Percentiles rank a stretch among this genome's conserved stretches.
Conservation (phyloP, 805 yeast genomes). For the Isabelozyma gotoi region DNA sequence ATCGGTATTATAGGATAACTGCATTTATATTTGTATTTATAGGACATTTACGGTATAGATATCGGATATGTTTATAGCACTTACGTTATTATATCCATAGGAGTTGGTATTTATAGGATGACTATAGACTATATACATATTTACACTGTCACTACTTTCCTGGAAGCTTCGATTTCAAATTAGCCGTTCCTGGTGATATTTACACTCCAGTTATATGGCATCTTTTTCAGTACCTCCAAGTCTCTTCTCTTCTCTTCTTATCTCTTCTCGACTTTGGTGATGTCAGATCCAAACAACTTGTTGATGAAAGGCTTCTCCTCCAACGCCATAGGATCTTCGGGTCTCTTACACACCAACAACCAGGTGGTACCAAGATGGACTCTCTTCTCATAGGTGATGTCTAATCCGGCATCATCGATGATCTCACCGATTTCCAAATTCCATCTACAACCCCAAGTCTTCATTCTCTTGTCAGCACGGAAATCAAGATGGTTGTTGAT, state of each 20-base stretch:
- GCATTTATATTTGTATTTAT: slow-evolving; percentile 13
- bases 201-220: too few relatives aligned
- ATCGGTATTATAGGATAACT: slow-evolving; percentile 12
- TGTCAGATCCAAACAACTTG: slow-evolving; percentile 40
- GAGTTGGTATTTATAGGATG: too few relatives aligned
- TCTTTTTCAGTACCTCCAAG: slow-evolving; percentile 1
- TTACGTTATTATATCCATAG: too few relatives aligned
- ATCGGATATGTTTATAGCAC: slow-evolving; percentile 5
- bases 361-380: slow-evolving; percentile 92
- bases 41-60: slow-evolving; percentile 5
- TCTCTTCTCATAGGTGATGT: slow-evolving; percentile 74
- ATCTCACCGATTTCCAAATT: slow-evolving; percentile 90
- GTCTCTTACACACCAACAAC: slow-evolving; percentile 73
- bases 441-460: slow-evolving; percentile 98
- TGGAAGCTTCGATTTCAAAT: too few relatives aligned
- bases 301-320: slow-evolving; percentile 43
- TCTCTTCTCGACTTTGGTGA: slow-evolving; percentile 22
- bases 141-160: too few relatives aligned
- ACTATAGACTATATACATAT: too few relatives aligned
- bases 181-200: slow-evolving; percentile 4
- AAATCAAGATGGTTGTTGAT: slow-evolving; percentile 80
- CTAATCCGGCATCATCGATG: slow-evolving; percentile 79
- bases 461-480: slow-evolving; percentile 78
- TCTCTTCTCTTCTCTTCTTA: too few relatives aligned
- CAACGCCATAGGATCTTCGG: slow-evolving; percentile 57